These are phyloP conservation scores for Aspergillus sp. DNA, from an alignment of 2,329 filamentous ascomycete genomes.

Conservation along the genomic window DNA sequence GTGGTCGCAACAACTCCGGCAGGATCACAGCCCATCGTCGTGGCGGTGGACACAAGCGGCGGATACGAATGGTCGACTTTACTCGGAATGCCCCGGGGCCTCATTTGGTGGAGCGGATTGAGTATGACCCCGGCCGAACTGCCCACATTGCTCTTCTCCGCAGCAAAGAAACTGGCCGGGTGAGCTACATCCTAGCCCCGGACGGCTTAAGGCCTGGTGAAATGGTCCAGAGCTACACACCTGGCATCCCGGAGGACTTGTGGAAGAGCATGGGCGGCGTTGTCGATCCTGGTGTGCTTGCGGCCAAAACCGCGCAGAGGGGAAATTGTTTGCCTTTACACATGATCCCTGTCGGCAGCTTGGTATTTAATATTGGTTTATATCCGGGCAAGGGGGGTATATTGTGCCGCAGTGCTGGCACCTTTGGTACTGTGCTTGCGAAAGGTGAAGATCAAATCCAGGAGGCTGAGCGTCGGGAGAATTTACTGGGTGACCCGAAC, in stretches of 20 bases:
- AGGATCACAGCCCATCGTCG: conserved; percentile 81
- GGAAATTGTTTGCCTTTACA: conserved; percentile 93
- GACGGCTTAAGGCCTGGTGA: conserved; percentile 91
- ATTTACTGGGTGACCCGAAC: conserved; percentile 16
- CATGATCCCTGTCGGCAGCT: conserved; percentile 91
- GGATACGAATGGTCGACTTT: conserved; percentile 89
- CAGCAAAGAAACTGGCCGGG: conserved; percentile 60
- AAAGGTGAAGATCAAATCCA: conserved; percentile 56
- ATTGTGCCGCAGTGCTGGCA: conserved; percentile 91
- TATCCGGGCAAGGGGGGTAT: conserved; percentile 64
- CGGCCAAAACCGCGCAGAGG: conserved; percentile 84
- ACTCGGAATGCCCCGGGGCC: conserved; percentile 66
- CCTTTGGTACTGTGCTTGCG: conserved; percentile 76
- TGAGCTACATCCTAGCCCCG: conserved; percentile 90
- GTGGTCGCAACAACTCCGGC: conserved; percentile 82
- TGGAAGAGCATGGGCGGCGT: conserved; percentile 86
- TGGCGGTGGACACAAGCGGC: conserved; percentile 82
- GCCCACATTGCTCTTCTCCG: conserved; percentile 86
- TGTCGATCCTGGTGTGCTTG: conserved; percentile 89
- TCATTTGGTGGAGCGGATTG: conserved; percentile 84
- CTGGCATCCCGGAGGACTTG: conserved; percentile 78
- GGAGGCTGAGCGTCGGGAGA: conserved; percentile 45
- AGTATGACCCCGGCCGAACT: conserved; percentile 88
- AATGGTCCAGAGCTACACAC: conserved; percentile 80
- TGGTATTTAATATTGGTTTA: conserved; percentile 81